phyloP scores from a whole-genome alignment of 352 stramenopile species.

The Discostella stelligera region DNA sequence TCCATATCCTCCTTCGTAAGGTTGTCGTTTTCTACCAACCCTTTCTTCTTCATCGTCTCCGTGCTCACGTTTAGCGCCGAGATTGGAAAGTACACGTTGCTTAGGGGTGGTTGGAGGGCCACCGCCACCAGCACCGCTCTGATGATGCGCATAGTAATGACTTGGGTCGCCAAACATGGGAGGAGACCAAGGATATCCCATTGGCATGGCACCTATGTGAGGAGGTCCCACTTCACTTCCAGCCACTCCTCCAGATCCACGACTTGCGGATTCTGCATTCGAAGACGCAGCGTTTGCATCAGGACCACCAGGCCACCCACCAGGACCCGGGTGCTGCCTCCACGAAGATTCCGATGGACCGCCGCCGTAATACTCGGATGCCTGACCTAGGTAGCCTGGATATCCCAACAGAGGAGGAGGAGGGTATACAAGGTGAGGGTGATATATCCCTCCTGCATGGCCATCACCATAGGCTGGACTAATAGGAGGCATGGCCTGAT shows the following conservation, averaged over 20 bases:
- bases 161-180: constrained; percentile 15
- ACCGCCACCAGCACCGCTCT: neutral
- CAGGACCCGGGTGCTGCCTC: constrained; percentile 3
- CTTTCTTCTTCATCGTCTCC: constrained; percentile 5
- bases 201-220: constrained; percentile 4
- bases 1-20: neutral
- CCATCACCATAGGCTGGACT: neutral
- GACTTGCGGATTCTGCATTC: neutral
- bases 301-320: neutral
- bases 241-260: neutral
- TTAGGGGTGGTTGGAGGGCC: neutral
- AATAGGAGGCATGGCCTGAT: neutral
- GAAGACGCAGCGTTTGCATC: neutral
- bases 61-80: constrained; percentile 10
- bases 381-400: constrained; percentile 16
- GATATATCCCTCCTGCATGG: too few species aligned
- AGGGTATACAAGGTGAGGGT: too few species aligned
- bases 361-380: neutral
- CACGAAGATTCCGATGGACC: constrained; percentile 15
- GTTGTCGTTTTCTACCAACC: neutral
- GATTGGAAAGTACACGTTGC: too few species aligned
- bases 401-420: constrained; percentile 3
- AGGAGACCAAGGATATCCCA: constrained; percentile 24
- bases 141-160: constrained; percentile 11
- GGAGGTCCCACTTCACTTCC: neutral